phyloP scores from a whole-genome alignment of 1,284 basidiomycete species.

The Filobasidium uniguttulatum region DNA sequence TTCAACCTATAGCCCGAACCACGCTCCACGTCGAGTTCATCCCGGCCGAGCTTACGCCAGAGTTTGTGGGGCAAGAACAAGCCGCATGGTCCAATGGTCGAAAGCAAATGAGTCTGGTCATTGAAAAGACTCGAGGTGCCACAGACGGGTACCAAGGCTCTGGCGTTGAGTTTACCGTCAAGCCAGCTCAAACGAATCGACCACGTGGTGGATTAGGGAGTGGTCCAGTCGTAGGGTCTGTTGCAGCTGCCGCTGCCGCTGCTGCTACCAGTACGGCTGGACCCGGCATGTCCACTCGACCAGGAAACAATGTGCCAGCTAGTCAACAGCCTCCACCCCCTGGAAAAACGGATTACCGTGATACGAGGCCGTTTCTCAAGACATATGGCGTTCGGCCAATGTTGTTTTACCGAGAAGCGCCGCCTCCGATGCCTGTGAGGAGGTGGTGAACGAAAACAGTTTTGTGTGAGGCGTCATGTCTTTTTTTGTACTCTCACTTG shows the following conservation, averaged over 20 bases:
- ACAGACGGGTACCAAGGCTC: background rate
- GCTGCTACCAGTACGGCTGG: background rate
- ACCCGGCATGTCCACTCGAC: background rate
- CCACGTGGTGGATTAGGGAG: background rate
- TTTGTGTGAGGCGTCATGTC: too few species aligned
- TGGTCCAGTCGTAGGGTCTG: background rate
- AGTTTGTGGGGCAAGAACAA: conserved; percentile 28
- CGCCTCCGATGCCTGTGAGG: too few species aligned
- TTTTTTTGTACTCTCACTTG: too few species aligned
- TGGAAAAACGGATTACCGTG: background rate
- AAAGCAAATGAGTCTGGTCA: conserved; percentile 24
- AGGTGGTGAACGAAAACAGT: too few species aligned
- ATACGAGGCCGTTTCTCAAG: background rate
- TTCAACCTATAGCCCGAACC: conserved; percentile 13
- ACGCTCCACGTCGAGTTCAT: conserved; percentile 30
- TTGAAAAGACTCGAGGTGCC: conserved; percentile 9
- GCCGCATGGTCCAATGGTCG: conserved; percentile 31
- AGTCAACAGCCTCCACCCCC: too few species aligned
- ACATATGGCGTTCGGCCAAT: background rate
- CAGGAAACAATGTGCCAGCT: background rate
- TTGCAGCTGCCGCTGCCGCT: background rate
- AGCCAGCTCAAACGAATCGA: background rate
- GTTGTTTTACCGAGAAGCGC: background rate
- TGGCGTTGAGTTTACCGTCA: background rate
- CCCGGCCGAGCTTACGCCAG: conserved; percentile 20